Evolutionary conservation across 257 asterid genomes (phyloP).

Genomic region (Primulina eburnea): DNA sequence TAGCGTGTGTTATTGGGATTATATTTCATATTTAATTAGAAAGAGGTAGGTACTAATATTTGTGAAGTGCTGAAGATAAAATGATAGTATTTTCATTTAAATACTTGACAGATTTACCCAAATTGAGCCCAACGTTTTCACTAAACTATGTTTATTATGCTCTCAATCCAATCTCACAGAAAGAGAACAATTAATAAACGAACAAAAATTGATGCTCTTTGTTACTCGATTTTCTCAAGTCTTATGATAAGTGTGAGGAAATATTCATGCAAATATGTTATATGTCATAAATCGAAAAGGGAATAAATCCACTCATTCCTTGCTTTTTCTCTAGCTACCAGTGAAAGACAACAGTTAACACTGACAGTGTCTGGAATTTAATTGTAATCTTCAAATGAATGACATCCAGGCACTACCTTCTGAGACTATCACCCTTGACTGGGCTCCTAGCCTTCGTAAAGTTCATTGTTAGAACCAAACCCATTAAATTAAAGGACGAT

Average conservation of each 20-base stretch:
- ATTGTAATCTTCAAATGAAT: background rate
- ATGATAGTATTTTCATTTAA: background rate
- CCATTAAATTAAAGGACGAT: background rate
- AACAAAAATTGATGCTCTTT: background rate
- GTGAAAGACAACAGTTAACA: background rate
- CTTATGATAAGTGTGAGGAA: background rate
- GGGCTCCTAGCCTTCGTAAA: background rate
- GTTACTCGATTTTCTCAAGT: background rate
- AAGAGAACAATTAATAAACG: background rate
- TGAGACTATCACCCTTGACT: background rate
- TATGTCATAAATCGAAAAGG: too few species aligned
- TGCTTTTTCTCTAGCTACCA: background rate
- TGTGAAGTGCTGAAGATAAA: background rate
- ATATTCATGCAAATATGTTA: background rate
- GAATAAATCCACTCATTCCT: background rate
- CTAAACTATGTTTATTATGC: background rate
- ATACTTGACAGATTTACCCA: constrained; percentile 1
- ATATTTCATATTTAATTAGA: background rate
- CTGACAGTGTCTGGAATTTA: background rate
- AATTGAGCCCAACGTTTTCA: background rate
- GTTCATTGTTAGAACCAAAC: background rate
- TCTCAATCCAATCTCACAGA: background rate
- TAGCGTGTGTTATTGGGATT: constrained; percentile 1
- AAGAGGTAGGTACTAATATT: constrained; percentile 1
- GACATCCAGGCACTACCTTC: background rate